Evolutionary conservation across 169 alveolate species (phyloP).

Genomic region (Cryptosporidium felis): DNA sequence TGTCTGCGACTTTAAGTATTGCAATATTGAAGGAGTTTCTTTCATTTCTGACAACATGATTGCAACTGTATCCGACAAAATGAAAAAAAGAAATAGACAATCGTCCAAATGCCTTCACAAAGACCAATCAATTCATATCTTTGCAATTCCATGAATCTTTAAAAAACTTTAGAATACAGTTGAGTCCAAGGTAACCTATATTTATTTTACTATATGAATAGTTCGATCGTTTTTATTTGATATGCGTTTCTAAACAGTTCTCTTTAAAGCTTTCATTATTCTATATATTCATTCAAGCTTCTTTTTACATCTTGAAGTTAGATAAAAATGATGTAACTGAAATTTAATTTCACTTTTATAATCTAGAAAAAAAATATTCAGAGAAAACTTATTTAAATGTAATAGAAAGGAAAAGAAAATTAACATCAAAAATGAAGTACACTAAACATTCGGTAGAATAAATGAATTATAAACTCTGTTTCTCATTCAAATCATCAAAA

Average conservation of each 20-base stretch:
- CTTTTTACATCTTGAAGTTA: too few species aligned
- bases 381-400: background rate
- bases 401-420: background rate
- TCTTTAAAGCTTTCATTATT: too few species aligned
- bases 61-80: conserved; percentile 60
- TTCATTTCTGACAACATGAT: conserved; percentile 62
- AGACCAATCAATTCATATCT: conserved; percentile 56
- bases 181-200: too few species aligned
- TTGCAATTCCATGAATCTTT: conserved; percentile 28
- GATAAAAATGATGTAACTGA: background rate
- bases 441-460: background rate
- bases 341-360: background rate
- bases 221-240: too few species aligned
- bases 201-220: too few species aligned
- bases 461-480: background rate
- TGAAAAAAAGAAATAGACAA: conserved; percentile 62
- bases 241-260: too few species aligned
- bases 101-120: conserved; percentile 57
- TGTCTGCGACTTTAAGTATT: conserved; percentile 58
- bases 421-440: background rate
- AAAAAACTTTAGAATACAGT: background rate
- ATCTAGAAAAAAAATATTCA: background rate
- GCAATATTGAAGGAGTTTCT: conserved; percentile 69
- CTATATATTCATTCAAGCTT: too few species aligned
- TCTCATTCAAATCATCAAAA: background rate